Base-by-base conservation (phyloP, 129 eudicot genomes). In the Escallonia herrerae region DNA sequence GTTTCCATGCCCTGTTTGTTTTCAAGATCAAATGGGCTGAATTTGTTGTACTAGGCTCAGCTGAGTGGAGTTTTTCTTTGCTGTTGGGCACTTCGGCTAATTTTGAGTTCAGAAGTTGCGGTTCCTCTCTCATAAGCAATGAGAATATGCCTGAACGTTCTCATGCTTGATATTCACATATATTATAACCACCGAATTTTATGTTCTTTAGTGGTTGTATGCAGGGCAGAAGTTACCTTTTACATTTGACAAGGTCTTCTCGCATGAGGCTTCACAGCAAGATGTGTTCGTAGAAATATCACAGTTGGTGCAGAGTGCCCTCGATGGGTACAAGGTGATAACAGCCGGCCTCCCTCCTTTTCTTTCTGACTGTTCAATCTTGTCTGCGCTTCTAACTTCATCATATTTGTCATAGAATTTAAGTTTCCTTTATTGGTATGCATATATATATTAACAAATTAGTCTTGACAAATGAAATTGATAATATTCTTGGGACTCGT, bases 221-320 rank as follows among this genome's bases (percentile, higher is more conserved):
- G 12, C 76, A 85, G 87, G 87, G 15, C 91, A 85, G 58, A 85
- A 70, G 62, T 69, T 65, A 51, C 81, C 87, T 56, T 85, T 85
- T 65, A 63, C 80, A 5, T 85, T 85, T 43, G 91, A 85, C 43
- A 82, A 85, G 38, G 91, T 85, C 40, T 85, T 85, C 68, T 68
- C 70, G 3, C 87, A 77, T n/a, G 80, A 82, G 46, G 83, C 87
- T 7, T 53, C 84, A 43, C 91, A 85, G 60, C 69, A 82, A 15
- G 87, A 82, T 6, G 87, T 85, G 4, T 85, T 85, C 57, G 79
- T 73, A 77, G 91, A 85, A 61, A 85, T 85, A 65, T 82, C 87
- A n/a, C 91, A 85, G 63, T 62, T 85, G 5, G 87, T 85, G 40
- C 91, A 85, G 63, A 85, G 91, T 68, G 91, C 91, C 4, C 83